Base-by-base conservation (phyloP, 1,139 yeast genomes). In the Scheffersomyces insectosa region DNA sequence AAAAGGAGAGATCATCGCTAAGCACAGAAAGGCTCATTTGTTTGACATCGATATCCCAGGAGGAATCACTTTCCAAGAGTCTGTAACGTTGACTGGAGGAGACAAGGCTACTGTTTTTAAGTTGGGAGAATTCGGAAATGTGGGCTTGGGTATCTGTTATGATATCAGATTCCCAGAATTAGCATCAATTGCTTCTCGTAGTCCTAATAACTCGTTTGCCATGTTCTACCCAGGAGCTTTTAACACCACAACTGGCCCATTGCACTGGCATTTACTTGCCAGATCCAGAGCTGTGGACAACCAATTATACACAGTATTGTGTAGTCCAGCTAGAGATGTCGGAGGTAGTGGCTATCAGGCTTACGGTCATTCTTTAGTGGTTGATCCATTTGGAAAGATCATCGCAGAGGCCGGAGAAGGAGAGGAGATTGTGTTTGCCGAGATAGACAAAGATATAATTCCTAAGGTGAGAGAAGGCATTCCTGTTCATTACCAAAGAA, bases 181-280 rank as follows among this genome's bases (percentile, higher is more conserved):
- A 51, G 96, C 97, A 1, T 78, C 83, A 53, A 75, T 85, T 16
- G 90, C 95, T 7, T 82, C 95, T 3, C 78, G 97, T 51, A 63
- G 70, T 32, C 79, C 82, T n/a, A 52, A 66, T 46, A 81, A 82
- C 44, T 83, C 96, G 0, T 89, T 89, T 66, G 95, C 95, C 31
- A 85, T 90, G 93, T 75, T 89, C 42, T 90, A 89, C 54, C 98
- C 98, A 0, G 96, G 97, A 42, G 98, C 98, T 0, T 91, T 91
- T 72, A 91, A 91, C 70, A 88, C 96, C 16, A 88, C 93, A 28
- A 91, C 98, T 0, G 98, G 98, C 0, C 98, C 98, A 1, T 71
- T 88, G 59, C 97, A 89, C 63, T 91, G 98, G 98, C 86, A 85
- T 52, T 72, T 90, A 51, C 76, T 91, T 46, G 97, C 95, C 1